Conservation (phyloP, 140 eudicot genomes). For the Senecio squalidus region DNA sequence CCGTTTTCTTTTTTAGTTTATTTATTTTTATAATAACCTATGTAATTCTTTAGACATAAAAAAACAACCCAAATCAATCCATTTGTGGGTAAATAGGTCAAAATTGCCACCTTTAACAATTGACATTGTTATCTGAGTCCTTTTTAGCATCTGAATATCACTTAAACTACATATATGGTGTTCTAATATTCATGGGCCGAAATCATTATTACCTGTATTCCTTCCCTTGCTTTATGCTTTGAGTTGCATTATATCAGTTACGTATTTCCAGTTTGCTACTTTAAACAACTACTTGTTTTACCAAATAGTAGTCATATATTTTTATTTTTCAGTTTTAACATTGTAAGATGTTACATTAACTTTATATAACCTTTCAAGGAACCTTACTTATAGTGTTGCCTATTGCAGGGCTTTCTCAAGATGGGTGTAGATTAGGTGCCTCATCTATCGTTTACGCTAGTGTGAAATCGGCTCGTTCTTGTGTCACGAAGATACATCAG, state of each 20-base stretch:
- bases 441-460: constrained; percentile 79
- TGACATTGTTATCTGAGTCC: no score
- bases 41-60: no score
- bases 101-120: no score
- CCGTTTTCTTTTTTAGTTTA: no score
- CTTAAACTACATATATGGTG: no score
- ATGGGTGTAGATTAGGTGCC: constrained; percentile 82
- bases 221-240: background rate
- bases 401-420: constrained; percentile 77
- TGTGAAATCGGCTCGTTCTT: constrained; percentile 84
- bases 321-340: background rate
- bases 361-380: constrained; percentile 8
- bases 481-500: constrained; percentile 81
- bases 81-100: no score
- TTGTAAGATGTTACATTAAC: constrained; percentile 6
- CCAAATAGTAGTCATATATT: background rate
- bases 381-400: constrained; percentile 9
- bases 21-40: no score
- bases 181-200: background rate
- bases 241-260: constrained; percentile 2
- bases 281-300: background rate
- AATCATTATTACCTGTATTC: background rate
- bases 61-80: no score
- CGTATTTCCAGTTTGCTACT: background rate
- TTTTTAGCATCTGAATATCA: no score